Evolutionary conservation across 2,329 filamentous ascomycete species (phyloP), one percentile per base, ranked within the genome.

Genomic region (Cephalotrichum gorgonifer): DNA sequence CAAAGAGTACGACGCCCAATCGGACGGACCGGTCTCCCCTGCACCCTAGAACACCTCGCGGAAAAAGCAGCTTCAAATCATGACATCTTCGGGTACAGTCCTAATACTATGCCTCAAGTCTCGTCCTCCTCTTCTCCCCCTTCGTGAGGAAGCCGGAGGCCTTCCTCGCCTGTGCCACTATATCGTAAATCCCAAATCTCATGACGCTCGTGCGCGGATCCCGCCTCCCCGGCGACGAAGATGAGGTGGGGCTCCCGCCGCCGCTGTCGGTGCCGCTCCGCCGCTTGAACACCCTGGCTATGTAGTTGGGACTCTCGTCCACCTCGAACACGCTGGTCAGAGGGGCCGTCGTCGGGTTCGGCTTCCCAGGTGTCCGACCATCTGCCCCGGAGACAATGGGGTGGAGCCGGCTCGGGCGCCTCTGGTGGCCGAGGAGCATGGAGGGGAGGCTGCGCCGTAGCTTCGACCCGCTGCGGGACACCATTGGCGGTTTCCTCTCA

Each of bases 121-220:
- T 43, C n/a, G 25, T 33, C 46, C 43, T 41, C 41, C 42, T 28
- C 25, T 38, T 42, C 33, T 43, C 44, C 28, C 15, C 11, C 30
- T 27, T 33, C 6, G 27, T 26, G 17, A 44, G 26, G 17, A 35
- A 28, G 15, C 28, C 26, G 6, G 39, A 39, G 39, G 26, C 17
- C 35, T 44, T 46, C 50, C 38, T 54, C 28, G 54, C 54, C 27
- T 54, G 52, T n/a, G 52, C 50, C 47, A 53, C 44, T 8, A 56
- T 22, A 12, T 41, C 42, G 26, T 55, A 50, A 20, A 54, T 41
- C 44, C 48, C 23, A 3, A 14, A 12, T 17, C n/a, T 44, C 25
- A 26, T 11, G 41, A 11, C 17, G n/a, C 41, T 20, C 17, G 33
- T 17, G 33, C n/a, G 14, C 33, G 14, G 15, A 11, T 38, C 33